These are phyloP conservation scores for Suhomyces maxii DNA, from an alignment of 1,139 yeast genomes.

Conservation along the genomic window DNA sequence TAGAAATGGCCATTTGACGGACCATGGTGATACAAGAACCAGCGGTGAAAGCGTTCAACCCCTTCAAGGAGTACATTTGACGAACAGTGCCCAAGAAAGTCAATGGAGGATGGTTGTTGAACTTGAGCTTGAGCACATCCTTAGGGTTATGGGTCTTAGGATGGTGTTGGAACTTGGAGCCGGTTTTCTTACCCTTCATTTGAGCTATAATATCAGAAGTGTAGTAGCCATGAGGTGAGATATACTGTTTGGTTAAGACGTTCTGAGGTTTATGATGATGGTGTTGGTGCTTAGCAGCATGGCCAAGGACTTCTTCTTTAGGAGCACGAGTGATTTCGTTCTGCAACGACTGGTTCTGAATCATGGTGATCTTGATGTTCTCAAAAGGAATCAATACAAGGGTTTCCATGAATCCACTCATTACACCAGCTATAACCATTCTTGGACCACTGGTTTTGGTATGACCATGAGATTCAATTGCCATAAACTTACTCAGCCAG, in stretches of 20 bases:
- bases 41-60: conserved; percentile 73
- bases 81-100: conserved; percentile 53
- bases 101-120: conserved; percentile 55
- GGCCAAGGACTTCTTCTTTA: conserved; percentile 32
- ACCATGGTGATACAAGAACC: conserved; percentile 79
- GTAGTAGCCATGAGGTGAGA: conserved; percentile 47
- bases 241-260: conserved; percentile 36
- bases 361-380: conserved; percentile 80
- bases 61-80: conserved; percentile 75
- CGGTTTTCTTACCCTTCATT: conserved; percentile 24
- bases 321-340: conserved; percentile 33
- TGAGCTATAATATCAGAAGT: conserved; percentile 37
- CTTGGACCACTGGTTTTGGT: conserved; percentile 66
- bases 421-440: conserved; percentile 78
- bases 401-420: conserved; percentile 83
- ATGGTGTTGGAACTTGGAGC: conserved; percentile 24
- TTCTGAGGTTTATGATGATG: conserved; percentile 28
- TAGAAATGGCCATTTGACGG: conserved; percentile 76
- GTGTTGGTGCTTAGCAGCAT: conserved; percentile 2
- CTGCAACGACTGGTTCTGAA: conserved; percentile 56
- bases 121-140: conserved; percentile 36
- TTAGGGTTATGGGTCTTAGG: conserved; percentile 17
- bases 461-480: conserved; percentile 43
- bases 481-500: conserved; percentile 75
- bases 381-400: conserved; percentile 89